phyloP scores from a whole-genome alignment of 1,139 yeast genomes.

The Saccharomyces pastorianus region DNA sequence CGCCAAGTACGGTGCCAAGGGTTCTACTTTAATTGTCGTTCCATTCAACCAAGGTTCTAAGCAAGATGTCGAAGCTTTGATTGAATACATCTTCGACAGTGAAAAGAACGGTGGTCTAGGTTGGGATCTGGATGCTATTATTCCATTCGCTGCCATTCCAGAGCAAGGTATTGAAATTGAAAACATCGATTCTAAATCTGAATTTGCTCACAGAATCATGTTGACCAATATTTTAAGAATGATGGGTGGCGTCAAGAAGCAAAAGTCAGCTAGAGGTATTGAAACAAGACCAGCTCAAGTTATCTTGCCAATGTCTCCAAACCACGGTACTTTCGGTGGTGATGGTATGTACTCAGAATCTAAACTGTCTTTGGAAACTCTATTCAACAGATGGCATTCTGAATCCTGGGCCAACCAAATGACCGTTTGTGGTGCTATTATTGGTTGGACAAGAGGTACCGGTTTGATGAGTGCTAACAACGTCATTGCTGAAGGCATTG shows the following conservation, averaged over 20 bases:
- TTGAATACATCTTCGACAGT: conserved; percentile 78
- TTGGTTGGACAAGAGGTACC: conserved; percentile 99
- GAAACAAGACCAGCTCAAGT: conserved; percentile 98
- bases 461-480: conserved; percentile 97
- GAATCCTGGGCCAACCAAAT: conserved; percentile 94
- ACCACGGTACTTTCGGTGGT: conserved; percentile 96
- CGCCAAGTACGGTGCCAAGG: conserved; percentile 85
- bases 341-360: conserved; percentile 98
- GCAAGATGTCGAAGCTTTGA: conserved; percentile 81
- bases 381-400: conserved; percentile 97
- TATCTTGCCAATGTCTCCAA: conserved; percentile 91
- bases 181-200: conserved; percentile 87
- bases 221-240: conserved; percentile 88
- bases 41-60: conserved; percentile 98
- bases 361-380: conserved; percentile 85
- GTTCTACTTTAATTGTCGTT: conserved; percentile 86
- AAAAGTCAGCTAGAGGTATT: conserved; percentile 62
- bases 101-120: conserved; percentile 84
- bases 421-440: conserved; percentile 94
- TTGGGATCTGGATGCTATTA: conserved; percentile 93
- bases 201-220: conserved; percentile 97
- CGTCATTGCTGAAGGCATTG: conserved; percentile 95
- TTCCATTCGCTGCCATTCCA: conserved; percentile 98
- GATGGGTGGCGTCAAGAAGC: conserved; percentile 80
- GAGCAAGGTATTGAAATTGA: conserved; percentile 96